These are phyloP conservation scores for Vinca major DNA, from an alignment of 305 asterid species.

Conservation along the genomic window DNA sequence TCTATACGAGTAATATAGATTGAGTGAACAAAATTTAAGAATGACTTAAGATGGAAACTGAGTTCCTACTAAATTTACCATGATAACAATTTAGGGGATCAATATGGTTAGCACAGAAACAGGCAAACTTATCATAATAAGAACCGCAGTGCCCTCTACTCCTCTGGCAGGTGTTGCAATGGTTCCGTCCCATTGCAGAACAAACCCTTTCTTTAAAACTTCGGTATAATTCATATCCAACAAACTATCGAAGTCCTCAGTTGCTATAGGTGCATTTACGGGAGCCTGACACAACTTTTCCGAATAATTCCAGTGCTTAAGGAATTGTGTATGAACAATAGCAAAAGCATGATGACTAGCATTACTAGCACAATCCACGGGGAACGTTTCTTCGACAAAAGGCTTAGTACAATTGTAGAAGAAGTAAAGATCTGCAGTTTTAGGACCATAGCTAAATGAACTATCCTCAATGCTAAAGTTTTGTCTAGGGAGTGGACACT, in stretches of 20 bases:
- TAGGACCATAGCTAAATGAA: constrained; percentile 38
- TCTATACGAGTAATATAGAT: neutral
- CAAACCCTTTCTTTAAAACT: constrained; percentile 42
- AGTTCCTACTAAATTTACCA: constrained; percentile 9
- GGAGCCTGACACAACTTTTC: constrained; percentile 28
- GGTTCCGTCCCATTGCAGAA: constrained; percentile 37
- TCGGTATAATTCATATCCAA: constrained; percentile 31
- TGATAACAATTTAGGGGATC: constrained; percentile 10
- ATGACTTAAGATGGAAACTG: neutral
- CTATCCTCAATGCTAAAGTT: constrained; percentile 34
- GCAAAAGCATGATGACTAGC: constrained; percentile 43
- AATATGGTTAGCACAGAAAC: constrained; percentile 19
- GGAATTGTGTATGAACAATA: constrained; percentile 36
- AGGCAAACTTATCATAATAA: constrained; percentile 9
- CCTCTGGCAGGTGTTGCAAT: constrained; percentile 22
- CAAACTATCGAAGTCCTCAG: constrained; percentile 20
- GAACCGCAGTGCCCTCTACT: constrained; percentile 27
- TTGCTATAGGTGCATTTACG: constrained; percentile 37
- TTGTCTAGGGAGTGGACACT: constrained; percentile 38
- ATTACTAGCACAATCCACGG: constrained; percentile 39
- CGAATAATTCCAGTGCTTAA: constrained; percentile 37
- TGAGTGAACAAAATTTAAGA: neutral
- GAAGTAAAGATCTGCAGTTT: constrained; percentile 44
- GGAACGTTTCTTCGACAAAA: constrained; percentile 29
- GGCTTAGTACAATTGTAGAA: constrained; percentile 40